Evolutionary conservation across 306 rosid species (phyloP).

Genomic region (Ammopiptanthus mongolicus): DNA sequence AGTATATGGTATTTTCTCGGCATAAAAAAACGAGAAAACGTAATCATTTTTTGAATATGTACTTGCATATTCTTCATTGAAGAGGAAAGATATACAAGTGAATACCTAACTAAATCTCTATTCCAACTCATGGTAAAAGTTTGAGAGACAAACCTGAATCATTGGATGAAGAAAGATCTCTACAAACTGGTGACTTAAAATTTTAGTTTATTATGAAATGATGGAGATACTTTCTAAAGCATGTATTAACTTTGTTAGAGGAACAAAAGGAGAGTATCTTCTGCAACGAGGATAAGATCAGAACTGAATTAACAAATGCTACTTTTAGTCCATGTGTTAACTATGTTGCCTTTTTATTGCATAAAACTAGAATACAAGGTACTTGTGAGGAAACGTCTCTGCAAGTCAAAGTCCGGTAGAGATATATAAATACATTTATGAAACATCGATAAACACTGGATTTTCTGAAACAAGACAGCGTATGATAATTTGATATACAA

Average conservation of each 20-base stretch:
- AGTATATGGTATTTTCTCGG: neutral
- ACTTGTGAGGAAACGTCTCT: neutral
- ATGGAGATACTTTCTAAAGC: too few relatives aligned
- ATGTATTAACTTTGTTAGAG: too few relatives aligned
- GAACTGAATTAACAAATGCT: constrained; percentile 32
- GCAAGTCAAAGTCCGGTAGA: neutral
- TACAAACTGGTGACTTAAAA: too few relatives aligned
- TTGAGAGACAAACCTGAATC: too few relatives aligned
- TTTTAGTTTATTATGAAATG: too few relatives aligned
- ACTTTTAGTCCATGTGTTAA: neutral
- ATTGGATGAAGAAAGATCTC: too few relatives aligned
- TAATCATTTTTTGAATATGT: neutral
- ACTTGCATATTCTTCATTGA: neutral
- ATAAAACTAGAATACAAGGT: neutral
- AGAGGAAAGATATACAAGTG: neutral
- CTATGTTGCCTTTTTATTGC: neutral
- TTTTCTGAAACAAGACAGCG: too few relatives aligned
- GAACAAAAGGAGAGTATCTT: neutral
- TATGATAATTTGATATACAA: too few relatives aligned
- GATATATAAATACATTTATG: neutral
- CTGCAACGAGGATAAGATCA: constrained; percentile 59
- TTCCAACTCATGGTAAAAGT: too few relatives aligned
- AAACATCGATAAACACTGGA: neutral
- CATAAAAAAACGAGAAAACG: neutral
- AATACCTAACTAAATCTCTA: too few relatives aligned